Percentiles rank a stretch among this genome's conserved stretches.
phyloP scores from a whole-genome alignment of 352 stramenopile genomes.

The Peronosclerospora sorghi region DNA sequence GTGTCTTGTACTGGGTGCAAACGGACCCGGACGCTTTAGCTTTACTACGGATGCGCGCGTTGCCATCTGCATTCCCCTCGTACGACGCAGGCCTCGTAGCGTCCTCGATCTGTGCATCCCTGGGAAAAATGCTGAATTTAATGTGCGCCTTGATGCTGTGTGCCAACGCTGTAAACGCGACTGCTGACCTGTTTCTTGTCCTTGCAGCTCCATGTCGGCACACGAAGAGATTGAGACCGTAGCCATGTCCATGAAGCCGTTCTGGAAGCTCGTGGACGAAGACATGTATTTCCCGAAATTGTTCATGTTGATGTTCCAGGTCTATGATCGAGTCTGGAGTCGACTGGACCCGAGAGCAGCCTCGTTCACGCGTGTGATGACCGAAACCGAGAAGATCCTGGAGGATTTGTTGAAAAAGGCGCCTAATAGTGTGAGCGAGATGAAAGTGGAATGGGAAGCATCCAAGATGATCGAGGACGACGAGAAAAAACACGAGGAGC shows the following conservation, averaged over 20 bases:
- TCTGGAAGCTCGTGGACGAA: constrained; percentile 79
- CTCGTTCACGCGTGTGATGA: constrained; percentile 73
- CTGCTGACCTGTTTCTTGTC: constrained; percentile 1
- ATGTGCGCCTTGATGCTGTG: constrained; percentile 28
- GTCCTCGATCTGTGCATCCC: constrained; percentile 53
- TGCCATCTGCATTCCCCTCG: constrained; percentile 42
- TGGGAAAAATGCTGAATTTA: constrained; percentile 66
- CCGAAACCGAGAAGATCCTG: constrained; percentile 55
- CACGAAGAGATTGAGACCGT: constrained; percentile 64
- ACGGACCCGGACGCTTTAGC: constrained; percentile 34
- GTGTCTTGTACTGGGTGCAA: constrained; percentile 56
- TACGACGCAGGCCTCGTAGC: constrained; percentile 62
- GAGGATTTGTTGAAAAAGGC: constrained; percentile 58
- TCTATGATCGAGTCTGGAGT: constrained; percentile 68
- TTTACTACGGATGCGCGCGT: constrained; percentile 36
- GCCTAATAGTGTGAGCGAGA: constrained; percentile 46
- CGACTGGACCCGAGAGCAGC: constrained; percentile 44
- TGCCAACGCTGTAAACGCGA: constrained; percentile 5
- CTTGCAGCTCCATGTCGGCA: constrained; percentile 37
- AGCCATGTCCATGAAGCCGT: constrained; percentile 63
- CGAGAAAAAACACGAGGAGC: constrained; percentile 9
- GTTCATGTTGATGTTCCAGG: constrained; percentile 63
- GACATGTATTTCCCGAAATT: constrained; percentile 69
- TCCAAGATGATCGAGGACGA: constrained; percentile 30
- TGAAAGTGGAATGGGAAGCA: constrained; percentile 53